Evolutionary conservation across 345 rosid species (phyloP), one percentile per base, ranked within the genome.

Genomic region (Reutealis trisperma): DNA sequence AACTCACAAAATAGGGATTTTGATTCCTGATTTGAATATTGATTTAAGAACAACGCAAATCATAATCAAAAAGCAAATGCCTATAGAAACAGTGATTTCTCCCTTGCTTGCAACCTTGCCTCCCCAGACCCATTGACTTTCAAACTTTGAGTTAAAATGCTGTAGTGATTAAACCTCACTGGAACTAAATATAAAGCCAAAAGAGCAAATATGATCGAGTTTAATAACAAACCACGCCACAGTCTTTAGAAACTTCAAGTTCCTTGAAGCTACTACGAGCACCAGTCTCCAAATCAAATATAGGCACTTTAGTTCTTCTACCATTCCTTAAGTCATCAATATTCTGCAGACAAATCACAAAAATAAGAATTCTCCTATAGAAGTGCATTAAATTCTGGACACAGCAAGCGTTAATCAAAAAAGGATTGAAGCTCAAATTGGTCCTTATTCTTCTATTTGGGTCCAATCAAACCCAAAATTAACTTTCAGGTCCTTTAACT

Each of bases 231-330:
- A 96, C 99, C 93, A 96, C 97, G 16, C 97, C 97, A 62, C 98
- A 96, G 72, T 96, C 99, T 79, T 94, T 97, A 85, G 97, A 85
- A 84, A 96, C 92, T 86, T 86, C 92, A 71, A 96, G 95, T 75
- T 94, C 97, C 89, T 91, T 96, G 74, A 92, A 92, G 72, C 97
- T 92, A 77, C 87, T 92, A 70, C 97, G 89, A 79, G 94, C 86
- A 78, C 94, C 97, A 86, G 90, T 87, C 88, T 90, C 98, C 94
- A 93, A 83, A 84, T 96, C 90, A 79, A 94, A 92, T 74, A 91
- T 52, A 70, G 97, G 98, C 63, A 89, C 88, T 86, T 91, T 90
- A 71, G 98, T 91, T 87, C 88, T 90, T 75, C 84, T 88, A 27
- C 90, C 87, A 80, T 87, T 83, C 79, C 82, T 87, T 76, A 92